These are phyloP conservation scores for Mucor piriformis DNA, from an alignment of 371 early-diverging fungal genomes.

Conservation along the genomic window DNA sequence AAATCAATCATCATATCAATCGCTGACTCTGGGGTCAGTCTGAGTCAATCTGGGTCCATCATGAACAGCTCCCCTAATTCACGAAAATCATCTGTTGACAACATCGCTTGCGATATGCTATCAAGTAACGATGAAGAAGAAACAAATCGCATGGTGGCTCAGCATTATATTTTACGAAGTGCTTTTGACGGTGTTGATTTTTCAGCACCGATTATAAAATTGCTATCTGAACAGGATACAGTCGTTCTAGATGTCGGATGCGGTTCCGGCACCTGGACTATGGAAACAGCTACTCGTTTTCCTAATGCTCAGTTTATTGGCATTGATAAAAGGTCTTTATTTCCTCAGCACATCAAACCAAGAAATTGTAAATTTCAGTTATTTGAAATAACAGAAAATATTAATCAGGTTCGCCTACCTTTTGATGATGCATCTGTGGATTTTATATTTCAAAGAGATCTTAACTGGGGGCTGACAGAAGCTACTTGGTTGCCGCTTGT, in stretches of 20 bases:
- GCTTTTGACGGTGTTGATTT: constrained; percentile 30
- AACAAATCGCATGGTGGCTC: constrained; percentile 38
- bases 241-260: constrained; percentile 44
- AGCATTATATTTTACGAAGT: constrained; percentile 41
- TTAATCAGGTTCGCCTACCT: constrained; percentile 21
- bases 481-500: constrained; percentile 32
- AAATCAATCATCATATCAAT: neutral
- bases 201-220: constrained; percentile 21
- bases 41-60: constrained; percentile 4
- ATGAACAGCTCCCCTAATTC: neutral
- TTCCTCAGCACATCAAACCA: constrained; percentile 44
- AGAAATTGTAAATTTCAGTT: constrained; percentile 41
- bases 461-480: constrained; percentile 34
- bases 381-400: neutral
- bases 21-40: constrained; percentile 5
- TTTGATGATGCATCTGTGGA: constrained; percentile 43
- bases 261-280: constrained; percentile 45
- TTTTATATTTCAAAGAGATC: constrained; percentile 45
- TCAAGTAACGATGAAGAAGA: neutral
- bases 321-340: constrained; percentile 28
- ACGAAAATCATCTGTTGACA: neutral
- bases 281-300: constrained; percentile 47
- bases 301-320: constrained; percentile 46
- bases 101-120: neutral
- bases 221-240: constrained; percentile 7